Percentiles rank a stretch among this genome's conserved stretches.
Conservation (phyloP, 257 asterid genomes). For the Fraxinus pennsylvanica region DNA sequence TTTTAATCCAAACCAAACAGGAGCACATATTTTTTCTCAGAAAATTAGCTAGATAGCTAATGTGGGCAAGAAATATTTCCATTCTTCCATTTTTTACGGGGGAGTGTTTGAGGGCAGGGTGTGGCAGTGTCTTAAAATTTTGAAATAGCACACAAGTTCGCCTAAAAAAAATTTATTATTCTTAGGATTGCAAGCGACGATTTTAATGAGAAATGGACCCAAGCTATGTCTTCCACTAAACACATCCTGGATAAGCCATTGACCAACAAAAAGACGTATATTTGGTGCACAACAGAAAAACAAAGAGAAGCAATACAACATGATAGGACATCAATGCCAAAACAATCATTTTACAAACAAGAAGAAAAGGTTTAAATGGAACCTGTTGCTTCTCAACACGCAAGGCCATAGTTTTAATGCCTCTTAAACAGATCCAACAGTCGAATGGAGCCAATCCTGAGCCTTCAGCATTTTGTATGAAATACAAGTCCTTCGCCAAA, state of each 20-base stretch:
- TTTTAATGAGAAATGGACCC: no score
- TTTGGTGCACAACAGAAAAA: neutral
- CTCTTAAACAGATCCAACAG: constrained; percentile 94
- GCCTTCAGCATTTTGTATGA: constrained; percentile 94
- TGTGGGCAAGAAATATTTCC: neutral
- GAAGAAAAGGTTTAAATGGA: neutral
- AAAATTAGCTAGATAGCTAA: no score
- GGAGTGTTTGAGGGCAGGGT: neutral
- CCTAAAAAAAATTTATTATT: neutral
- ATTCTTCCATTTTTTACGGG: neutral
- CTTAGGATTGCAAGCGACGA: neutral
- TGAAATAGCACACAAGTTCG: neutral
- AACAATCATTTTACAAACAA: neutral
- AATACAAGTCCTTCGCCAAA: constrained; percentile 71
- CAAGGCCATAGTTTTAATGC: constrained; percentile 82
- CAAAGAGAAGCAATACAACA: no score
- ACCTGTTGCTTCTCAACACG: constrained; percentile 96
- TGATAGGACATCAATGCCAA: neutral
- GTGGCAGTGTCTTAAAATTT: neutral
- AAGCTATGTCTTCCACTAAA: neutral
- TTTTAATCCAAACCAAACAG: no score
- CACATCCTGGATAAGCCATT: neutral
- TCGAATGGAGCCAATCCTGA: constrained; percentile 93
- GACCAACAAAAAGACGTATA: neutral
- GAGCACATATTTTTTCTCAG: no score